These are phyloP conservation scores for Oxyria digyna DNA, from an alignment of 148 eudicot genomes.

Conservation along the genomic window DNA sequence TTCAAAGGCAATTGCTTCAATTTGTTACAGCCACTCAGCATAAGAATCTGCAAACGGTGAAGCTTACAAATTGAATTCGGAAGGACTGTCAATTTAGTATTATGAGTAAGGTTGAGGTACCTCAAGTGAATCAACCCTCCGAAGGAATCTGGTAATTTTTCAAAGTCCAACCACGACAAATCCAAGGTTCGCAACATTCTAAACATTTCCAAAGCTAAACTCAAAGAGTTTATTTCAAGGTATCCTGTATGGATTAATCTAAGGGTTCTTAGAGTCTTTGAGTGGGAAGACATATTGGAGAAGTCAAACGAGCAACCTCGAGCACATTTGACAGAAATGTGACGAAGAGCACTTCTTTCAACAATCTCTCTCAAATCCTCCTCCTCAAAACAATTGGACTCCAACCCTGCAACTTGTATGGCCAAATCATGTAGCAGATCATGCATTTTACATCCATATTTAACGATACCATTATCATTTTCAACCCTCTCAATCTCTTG, in stretches of 20 bases:
- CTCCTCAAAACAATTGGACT: neutral
- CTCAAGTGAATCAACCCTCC: slow-evolving; percentile 7
- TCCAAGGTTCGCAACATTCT: slow-evolving; percentile 8
- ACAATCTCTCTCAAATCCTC: neutral
- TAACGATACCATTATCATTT: neutral
- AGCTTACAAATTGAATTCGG: slow-evolving; percentile 6
- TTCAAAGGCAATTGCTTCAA: too few relatives aligned
- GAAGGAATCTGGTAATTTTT: slow-evolving; percentile 4
- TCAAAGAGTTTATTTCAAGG: neutral
- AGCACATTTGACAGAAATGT: neutral
- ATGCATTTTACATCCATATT: slow-evolving; percentile 6
- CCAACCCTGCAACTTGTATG: neutral
- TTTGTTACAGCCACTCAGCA: too few relatives aligned
- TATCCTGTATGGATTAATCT: neutral
- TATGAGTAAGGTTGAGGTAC: neutral
- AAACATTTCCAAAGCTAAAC: neutral
- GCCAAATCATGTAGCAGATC: slow-evolving; percentile 10
- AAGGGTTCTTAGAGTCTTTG: neutral
- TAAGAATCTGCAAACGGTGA: too few relatives aligned
- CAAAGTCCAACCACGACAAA: neutral
- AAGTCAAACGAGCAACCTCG: neutral
- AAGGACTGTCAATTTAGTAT: neutral
- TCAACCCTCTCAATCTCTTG: neutral
- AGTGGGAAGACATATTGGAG: neutral
- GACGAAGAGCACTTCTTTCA: neutral